phyloP scores from a whole-genome alignment of 352 stramenopile genomes.

The Phytopythium helicoides region DNA sequence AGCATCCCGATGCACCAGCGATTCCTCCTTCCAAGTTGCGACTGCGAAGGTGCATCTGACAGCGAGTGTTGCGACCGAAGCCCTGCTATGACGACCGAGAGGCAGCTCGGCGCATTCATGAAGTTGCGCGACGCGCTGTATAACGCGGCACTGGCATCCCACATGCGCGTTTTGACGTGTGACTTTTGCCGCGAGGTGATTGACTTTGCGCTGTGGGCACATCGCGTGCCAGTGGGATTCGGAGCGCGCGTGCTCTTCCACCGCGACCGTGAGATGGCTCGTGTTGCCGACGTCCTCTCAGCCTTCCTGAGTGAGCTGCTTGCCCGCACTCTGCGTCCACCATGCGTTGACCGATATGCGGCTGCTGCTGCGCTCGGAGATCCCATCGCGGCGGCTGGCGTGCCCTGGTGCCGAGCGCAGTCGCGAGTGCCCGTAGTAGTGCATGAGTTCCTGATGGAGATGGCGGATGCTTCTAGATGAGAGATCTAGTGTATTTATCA shows the following conservation, averaged over 20 bases:
- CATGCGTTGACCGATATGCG: not conserved
- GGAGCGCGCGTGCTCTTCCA: conserved; percentile 4
- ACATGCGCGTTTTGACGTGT: conserved; percentile 17
- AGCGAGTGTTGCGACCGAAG: conserved; percentile 8
- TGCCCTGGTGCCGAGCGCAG: conserved; percentile 6
- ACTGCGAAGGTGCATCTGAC: not conserved
- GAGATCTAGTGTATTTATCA: not conserved
- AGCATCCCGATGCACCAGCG: conserved; percentile 4
- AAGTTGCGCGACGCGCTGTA: conserved; percentile 22
- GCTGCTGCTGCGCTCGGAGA: not conserved
- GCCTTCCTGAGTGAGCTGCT: conserved; percentile 6
- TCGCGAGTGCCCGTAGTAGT: conserved; percentile 2
- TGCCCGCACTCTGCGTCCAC: not conserved
- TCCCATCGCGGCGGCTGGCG: not conserved
- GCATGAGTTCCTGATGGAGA: conserved; percentile 6
- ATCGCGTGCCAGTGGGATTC: not conserved
- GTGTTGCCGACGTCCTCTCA: conserved; percentile 1
- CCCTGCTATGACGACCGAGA: conserved; percentile 14
- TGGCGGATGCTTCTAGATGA: not conserved
- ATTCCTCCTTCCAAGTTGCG: not conserved
- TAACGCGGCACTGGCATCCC: conserved; percentile 18
- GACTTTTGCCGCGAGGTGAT: conserved; percentile 25
- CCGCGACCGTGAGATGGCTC: not conserved
- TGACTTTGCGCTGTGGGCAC: conserved; percentile 20
- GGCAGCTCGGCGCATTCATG: conserved; percentile 15